A percentile compares a stretch with the other conserved stretches of the same genome.
Conservation (phyloP, 768 basidiomycete genomes). For the Lactifluus hygrophoroides region DNA sequence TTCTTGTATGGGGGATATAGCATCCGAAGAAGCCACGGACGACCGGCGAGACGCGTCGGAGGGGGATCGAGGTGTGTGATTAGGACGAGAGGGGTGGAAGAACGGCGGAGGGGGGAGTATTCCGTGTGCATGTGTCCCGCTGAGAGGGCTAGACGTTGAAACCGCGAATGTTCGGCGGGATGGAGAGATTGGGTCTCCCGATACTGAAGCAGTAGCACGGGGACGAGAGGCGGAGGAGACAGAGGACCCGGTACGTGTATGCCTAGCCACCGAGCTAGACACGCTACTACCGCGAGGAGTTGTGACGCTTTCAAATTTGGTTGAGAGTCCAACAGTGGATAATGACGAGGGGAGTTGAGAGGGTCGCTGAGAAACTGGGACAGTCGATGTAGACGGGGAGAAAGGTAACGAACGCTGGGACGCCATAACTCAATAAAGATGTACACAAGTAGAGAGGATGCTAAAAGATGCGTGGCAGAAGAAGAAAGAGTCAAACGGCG, state of each 20-base stretch:
- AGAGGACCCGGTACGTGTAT: conserved; percentile 13
- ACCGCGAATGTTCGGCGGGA: conserved; percentile 3
- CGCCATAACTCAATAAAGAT: conserved; percentile 8
- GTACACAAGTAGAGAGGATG: neutral
- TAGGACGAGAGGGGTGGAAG: conserved; percentile 62
- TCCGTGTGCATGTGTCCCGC: conserved; percentile 54
- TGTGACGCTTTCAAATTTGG: conserved; percentile 11
- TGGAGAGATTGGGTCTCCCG: conserved; percentile 15
- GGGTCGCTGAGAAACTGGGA: conserved; percentile 17
- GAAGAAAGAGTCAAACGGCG: neutral
- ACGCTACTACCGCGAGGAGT: conserved; percentile 3
- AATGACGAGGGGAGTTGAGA: conserved; percentile 19
- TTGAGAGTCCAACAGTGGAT: conserved; percentile 19
- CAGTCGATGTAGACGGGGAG: conserved; percentile 15
- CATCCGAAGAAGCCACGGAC: conserved; percentile 26
- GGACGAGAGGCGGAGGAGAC: conserved; percentile 16
- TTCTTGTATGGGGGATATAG: conserved; percentile 10
- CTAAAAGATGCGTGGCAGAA: neutral
- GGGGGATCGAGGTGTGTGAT: conserved; percentile 37
- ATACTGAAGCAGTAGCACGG: neutral
- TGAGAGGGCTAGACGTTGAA: conserved; percentile 10
- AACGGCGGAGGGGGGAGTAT: conserved; percentile 75
- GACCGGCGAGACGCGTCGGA: conserved; percentile 26
- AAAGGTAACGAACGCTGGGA: conserved; percentile 22
- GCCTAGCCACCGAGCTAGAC: neutral